A percentile compares a stretch with the other conserved stretches of the same genome.
phyloP scores from a whole-genome alignment of 2,329 filamentous ascomycete genomes.

The Xylaria digitata region DNA sequence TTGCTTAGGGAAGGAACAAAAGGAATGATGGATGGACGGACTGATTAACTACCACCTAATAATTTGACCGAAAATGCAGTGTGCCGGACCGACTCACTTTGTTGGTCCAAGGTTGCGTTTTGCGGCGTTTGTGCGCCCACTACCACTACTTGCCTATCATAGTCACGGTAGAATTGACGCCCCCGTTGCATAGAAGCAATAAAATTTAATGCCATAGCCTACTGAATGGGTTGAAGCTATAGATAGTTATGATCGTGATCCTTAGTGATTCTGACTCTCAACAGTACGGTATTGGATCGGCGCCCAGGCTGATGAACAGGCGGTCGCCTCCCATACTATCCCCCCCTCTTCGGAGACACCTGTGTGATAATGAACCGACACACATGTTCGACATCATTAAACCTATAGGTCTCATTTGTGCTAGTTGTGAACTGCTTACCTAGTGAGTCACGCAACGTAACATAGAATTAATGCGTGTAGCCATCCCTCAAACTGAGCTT shows the following conservation, averaged over 20 bases:
- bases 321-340: background rate
- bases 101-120: conserved; percentile 11
- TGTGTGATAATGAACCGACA: conserved; percentile 12
- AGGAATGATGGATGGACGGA: conserved; percentile 14
- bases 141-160: conserved; percentile 5
- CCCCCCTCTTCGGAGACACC: background rate
- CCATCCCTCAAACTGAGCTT: background rate
- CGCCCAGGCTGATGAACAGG: background rate
- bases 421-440: background rate
- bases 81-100: conserved; percentile 11
- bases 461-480: background rate
- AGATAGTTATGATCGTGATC: background rate
- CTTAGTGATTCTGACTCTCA: no score
- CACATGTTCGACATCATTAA: conserved; percentile 19
- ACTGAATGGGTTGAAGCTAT: background rate
- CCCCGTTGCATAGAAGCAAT: background rate
- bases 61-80: conserved; percentile 4
- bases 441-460: background rate
- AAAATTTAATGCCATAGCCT: background rate
- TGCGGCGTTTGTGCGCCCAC: conserved; percentile 33
- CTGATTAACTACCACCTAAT: conserved; percentile 19
- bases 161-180: conserved; percentile 26
- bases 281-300: background rate
- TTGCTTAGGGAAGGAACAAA: conserved; percentile 26
- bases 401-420: background rate